phyloP scores from a whole-genome alignment of 2,329 filamentous ascomycete genomes.

The Pestalotiopsis sp. region DNA sequence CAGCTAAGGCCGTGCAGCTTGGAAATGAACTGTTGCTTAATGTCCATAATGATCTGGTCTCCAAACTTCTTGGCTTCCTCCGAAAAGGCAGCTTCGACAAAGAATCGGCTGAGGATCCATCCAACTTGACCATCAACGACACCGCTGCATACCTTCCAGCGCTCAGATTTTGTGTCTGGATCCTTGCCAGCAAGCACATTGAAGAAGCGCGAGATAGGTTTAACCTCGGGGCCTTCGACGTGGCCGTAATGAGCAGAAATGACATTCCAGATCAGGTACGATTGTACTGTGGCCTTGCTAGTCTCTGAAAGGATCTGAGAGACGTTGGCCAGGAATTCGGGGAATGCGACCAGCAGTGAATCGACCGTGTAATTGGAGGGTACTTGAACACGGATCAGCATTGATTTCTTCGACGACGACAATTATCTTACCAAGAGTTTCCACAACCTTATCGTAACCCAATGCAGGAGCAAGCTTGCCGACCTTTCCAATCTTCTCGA shows the following conservation, averaged over 20 bases:
- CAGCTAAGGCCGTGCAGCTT: constrained; percentile 46
- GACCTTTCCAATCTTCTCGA: constrained; percentile 58
- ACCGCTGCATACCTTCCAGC: constrained; percentile 67
- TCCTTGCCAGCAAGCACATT: constrained; percentile 66
- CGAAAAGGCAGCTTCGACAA: constrained; percentile 69
- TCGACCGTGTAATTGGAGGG: constrained; percentile 53
- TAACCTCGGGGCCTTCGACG: constrained; percentile 62
- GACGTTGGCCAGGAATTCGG: constrained; percentile 62
- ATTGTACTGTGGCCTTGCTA: constrained; percentile 56
- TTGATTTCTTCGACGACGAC: not conserved
- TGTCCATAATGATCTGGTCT: constrained; percentile 70
- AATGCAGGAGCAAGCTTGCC: constrained; percentile 59
- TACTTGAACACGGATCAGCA: constrained; percentile 24
- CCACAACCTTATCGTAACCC: constrained; percentile 54
- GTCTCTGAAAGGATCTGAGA: constrained; percentile 57
- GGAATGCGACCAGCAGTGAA: constrained; percentile 61
- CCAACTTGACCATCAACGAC: constrained; percentile 61
- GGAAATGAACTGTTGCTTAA: constrained; percentile 65
- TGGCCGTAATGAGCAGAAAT: constrained; percentile 54
- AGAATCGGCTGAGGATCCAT: constrained; percentile 74
- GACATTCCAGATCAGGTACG: constrained; percentile 68
- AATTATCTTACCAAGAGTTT: constrained; percentile 36
- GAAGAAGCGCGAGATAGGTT: constrained; percentile 61
- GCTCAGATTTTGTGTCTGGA: constrained; percentile 62
- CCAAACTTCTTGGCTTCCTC: constrained; percentile 68